Evolutionary conservation across 1,284 basidiomycete species (phyloP).

Genomic region (Heterobasidion annosum): DNA sequence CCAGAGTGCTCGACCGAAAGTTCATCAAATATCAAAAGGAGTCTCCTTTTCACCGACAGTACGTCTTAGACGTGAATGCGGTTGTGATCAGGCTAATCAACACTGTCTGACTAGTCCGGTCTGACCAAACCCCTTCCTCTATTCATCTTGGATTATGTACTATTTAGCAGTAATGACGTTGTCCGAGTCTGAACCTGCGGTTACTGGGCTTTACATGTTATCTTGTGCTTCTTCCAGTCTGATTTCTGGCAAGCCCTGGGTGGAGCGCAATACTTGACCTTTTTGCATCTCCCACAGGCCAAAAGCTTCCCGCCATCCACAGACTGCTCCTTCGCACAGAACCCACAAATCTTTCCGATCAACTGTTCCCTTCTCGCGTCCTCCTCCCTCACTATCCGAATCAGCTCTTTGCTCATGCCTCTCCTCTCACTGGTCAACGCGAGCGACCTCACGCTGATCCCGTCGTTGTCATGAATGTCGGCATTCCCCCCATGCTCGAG

Average conservation of each 20-base stretch:
- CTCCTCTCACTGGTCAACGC: background rate
- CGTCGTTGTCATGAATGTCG: background rate
- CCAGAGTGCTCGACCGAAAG: too few species aligned
- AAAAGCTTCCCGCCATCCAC: background rate
- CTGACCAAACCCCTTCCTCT: too few species aligned
- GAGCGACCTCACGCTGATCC: background rate
- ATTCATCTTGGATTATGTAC: too few species aligned
- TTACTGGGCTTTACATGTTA: background rate
- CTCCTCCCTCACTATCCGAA: background rate
- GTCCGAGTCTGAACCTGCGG: too few species aligned
- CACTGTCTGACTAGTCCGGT: too few species aligned
- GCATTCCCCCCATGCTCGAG: background rate
- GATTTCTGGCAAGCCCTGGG: background rate
- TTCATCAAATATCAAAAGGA: too few species aligned
- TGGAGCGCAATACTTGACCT: background rate
- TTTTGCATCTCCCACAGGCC: background rate
- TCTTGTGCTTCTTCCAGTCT: background rate
- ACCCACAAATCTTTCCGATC: background rate
- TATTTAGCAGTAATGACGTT: too few species aligned
- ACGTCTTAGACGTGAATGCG: too few species aligned
- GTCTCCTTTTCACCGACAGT: too few species aligned
- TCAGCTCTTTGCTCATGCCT: background rate
- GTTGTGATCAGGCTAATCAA: too few species aligned
- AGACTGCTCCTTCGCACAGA: background rate
- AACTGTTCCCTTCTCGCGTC: background rate